Evolutionary conservation across 2,329 filamentous ascomycete species (phyloP).

Genomic region (Hysterium pulicare): DNA sequence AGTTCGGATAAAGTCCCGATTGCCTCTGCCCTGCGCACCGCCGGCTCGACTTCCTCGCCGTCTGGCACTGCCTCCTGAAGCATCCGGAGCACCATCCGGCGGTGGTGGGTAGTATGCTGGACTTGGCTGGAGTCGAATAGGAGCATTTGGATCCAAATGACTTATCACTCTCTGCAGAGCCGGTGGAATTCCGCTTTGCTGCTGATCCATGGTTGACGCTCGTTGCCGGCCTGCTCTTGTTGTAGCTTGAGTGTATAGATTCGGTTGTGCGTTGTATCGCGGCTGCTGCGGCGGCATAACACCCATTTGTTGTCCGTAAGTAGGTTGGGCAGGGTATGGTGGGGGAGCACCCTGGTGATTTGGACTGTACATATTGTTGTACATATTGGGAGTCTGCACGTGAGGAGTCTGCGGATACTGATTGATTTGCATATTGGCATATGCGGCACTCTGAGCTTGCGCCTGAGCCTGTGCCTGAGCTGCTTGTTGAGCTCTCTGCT

Average conservation of each 20-base stretch:
- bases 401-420: slow-evolving; percentile 50
- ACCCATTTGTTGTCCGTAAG: slow-evolving; percentile 57
- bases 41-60: slow-evolving; percentile 73
- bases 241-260: slow-evolving; percentile 69
- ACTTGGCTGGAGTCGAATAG: slow-evolving; percentile 89
- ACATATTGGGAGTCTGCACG: slow-evolving; percentile 60
- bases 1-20: slow-evolving; percentile 90
- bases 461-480: slow-evolving; percentile 61
- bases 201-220: slow-evolving; percentile 94
- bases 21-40: slow-evolving; percentile 52
- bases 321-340: slow-evolving; percentile 71
- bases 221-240: slow-evolving; percentile 78
- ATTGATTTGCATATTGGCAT: slow-evolving; percentile 59
- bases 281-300: slow-evolving; percentile 36
- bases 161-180: slow-evolving; percentile 93
- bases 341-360: slow-evolving; percentile 70
- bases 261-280: slow-evolving; percentile 61
- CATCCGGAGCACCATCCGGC: slow-evolving; percentile 72
- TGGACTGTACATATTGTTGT: slow-evolving; percentile 72
- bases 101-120: slow-evolving; percentile 96
- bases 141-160: slow-evolving; percentile 90
- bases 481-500: slow-evolving; percentile 68
- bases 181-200: slow-evolving; percentile 79
- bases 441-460: slow-evolving; percentile 68
- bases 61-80: slow-evolving; percentile 61